Base-by-base conservation (phyloP, 208 protist species). In the Phytomonas sp. region DNA sequence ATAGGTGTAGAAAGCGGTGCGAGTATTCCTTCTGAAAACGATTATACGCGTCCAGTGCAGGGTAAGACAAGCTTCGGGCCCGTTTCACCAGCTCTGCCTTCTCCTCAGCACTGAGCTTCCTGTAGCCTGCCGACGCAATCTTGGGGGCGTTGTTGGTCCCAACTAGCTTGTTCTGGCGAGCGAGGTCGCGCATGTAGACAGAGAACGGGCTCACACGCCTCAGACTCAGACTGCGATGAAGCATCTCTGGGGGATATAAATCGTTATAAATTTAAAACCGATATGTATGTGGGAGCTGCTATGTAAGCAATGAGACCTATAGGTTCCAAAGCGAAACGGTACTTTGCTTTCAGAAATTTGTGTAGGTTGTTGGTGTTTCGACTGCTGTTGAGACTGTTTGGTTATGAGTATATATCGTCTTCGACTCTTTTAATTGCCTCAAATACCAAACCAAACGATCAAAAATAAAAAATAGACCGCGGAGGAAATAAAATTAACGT, bases 21-120 rank as follows among this genome's bases (percentile, higher is more conserved):
- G 79, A 78, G 26, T 84, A 77, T 74, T 81, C 68, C 66, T 83
- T 82, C 66, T 93, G 87, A 68, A 93, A 85, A 62, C 77, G 75
- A 74, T 90, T 90, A 75, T 84, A 93, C 20, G 87, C 78, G 64
- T 90, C 84, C 11, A 90, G 77, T 5, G 80, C 78, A 7, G 87
- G 87, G 72, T 88, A 85, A 0, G 73, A 75, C 31, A 80, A 37
- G n/a, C 74, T 71, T 29, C 56, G 31, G 8, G 85, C 85, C 8
- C 82, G 82, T 56, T 74, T 56, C 65, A 80, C 43, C 28, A 89
- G 79, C 5, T 77, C 70, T 46, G 43, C 67, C 67, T 77, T 72
- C 76, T 89, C 71, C 23, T 65, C 51, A 40, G 75, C 66, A 26
- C 68, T 76, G 15, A 93, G 84, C 43, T 75, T 34, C 31, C 59